These are phyloP conservation scores for Trichoderma afroharzianum DNA, from an alignment of 2,329 filamentous ascomycete genomes.

Conservation along the genomic window DNA sequence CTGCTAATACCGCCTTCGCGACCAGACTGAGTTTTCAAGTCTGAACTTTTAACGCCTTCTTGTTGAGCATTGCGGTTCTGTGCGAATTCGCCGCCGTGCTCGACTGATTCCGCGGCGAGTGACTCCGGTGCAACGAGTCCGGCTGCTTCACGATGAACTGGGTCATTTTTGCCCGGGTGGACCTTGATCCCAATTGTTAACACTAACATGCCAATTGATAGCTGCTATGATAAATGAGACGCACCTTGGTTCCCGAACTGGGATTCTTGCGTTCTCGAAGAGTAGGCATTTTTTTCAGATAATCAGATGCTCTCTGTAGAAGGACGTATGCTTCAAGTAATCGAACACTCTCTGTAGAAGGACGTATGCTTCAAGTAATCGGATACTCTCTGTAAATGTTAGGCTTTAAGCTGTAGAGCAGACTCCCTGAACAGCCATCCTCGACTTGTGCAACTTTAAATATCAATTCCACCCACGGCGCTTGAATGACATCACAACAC, in stretches of 20 bases:
- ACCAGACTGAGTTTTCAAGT: constrained; percentile 30
- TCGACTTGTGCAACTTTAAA: background rate
- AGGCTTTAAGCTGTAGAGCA: background rate
- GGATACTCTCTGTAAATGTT: background rate
- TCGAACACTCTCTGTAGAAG: background rate
- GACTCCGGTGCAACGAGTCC: constrained; percentile 66
- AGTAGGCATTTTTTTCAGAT: constrained; percentile 6
- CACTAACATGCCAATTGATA: background rate
- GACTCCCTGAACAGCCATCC: background rate
- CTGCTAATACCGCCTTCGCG: constrained; percentile 30
- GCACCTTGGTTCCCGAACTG: constrained; percentile 21
- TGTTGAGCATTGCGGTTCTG: constrained; percentile 50
- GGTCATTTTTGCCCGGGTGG: constrained; percentile 44
- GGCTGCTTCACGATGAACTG: constrained; percentile 54
- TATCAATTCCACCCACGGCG: background rate
- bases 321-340: too few species aligned
- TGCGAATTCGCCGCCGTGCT: constrained; percentile 56
- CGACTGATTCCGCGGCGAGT: constrained; percentile 70
- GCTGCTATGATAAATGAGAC: background rate
- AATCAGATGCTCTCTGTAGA: too few species aligned
- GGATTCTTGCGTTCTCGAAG: constrained; percentile 17
- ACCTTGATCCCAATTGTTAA: constrained; percentile 37
- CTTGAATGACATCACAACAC: constrained; percentile 11
- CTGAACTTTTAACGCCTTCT: constrained; percentile 16
- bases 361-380: too few species aligned